Base-by-base conservation (phyloP, 1,284 basidiomycete species). In the Ganoderma meredithae region DNA sequence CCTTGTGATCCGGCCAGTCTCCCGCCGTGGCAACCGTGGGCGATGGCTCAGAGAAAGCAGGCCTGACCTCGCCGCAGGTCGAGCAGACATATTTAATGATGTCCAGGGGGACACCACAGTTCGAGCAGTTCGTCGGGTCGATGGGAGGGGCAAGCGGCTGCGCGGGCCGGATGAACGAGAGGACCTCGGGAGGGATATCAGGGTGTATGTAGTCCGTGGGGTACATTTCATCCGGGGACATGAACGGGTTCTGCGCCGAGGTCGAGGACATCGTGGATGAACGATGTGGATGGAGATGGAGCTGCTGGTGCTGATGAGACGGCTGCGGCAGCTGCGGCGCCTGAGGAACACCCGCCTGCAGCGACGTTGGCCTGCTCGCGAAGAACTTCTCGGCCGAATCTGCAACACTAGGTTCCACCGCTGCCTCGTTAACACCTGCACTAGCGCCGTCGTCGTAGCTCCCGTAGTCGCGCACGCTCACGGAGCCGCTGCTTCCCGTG, bases 61-160 rank as follows among this genome's bases (percentile, higher is more conserved):
- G 86, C 62, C 84, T 80, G 80, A 89, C 92, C 79, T 94, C 92
- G 15, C 95, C 95, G 74, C 95, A 97, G 27, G 90, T 91, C 8
- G 90, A 86, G 76, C 95, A 97, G 17, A 96, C 90, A 76, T 97
- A 97, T 61, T 94, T 90, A 79, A 96, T 90, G 25, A 88, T 85
- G 67, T 95, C 91, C 10, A 97, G 82, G 5, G 89, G 76, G 0
- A 85, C 78, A 17, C 92, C 92, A 74, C 95, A 97, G 39, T 89
- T 87, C 0, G 94, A 95, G 78, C 95, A 97, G 69, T 89, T 87
- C 0, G 93, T 94, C 6, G 94, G 87, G 41, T 88, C 83, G 19
- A 87, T 85, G 1, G 88, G 86, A 3, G 92, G 89, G 17, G 88
- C 87, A 0, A 82, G 79, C 33, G 79, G 84, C 31, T 78, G 74